phyloP scores from a whole-genome alignment of 345 rosid genomes.

The Nasturtium officinale region DNA sequence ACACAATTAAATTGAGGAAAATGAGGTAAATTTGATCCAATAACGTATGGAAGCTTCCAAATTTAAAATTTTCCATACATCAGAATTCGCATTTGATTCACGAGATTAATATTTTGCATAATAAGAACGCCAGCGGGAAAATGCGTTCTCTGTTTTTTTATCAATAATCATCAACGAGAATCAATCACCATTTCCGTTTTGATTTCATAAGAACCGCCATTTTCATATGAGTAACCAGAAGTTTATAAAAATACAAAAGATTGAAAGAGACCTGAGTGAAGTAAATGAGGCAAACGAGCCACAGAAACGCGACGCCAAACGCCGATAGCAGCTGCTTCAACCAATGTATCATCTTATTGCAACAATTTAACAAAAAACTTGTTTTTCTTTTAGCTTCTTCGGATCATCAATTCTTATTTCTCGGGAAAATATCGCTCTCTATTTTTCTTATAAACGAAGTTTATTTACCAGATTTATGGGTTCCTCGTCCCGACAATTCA shows the following conservation, averaged over 20 bases:
- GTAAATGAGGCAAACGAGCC: conserved; percentile 92
- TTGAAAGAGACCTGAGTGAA: conserved; percentile 63
- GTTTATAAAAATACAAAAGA: neutral
- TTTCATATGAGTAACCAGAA: neutral
- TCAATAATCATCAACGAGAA: neutral
- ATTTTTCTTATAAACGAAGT: conserved; percentile 14
- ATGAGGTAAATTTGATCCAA: neutral
- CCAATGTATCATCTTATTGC: conserved; percentile 61
- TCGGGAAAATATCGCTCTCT: neutral
- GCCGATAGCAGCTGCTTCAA: conserved; percentile 60
- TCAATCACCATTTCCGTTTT: conserved; percentile 7
- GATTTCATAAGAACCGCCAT: neutral
- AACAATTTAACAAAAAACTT: neutral
- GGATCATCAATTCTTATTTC: conserved; percentile 30
- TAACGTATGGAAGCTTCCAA: neutral
- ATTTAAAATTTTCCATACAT: neutral
- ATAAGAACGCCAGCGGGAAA: neutral
- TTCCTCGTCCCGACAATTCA: conserved; percentile 32
- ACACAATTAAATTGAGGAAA: conserved; percentile 30
- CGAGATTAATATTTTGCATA: conserved; percentile 2
- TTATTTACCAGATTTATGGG: conserved; percentile 29
- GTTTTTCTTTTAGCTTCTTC: conserved; percentile 1
- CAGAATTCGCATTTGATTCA: conserved; percentile 1
- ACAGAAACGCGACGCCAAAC: conserved; percentile 79
- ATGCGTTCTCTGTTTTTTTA: neutral